Evolutionary conservation across 345 rosid genomes (phyloP).

Genomic region (Sisymbrium irio): DNA sequence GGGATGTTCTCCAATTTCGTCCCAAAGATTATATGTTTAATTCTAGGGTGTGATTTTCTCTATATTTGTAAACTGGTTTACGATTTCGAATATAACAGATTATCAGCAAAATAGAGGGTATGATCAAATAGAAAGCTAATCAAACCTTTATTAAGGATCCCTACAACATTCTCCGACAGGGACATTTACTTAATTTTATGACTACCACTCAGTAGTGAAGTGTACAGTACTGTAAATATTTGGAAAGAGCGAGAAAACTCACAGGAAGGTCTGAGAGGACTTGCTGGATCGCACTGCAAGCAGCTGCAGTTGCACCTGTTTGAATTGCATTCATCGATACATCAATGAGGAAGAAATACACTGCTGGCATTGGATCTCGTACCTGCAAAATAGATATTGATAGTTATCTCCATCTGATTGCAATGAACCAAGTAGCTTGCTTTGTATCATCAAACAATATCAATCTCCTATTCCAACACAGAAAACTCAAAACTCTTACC

Average conservation of each 20-base stretch:
- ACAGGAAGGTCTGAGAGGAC: conserved; percentile 94
- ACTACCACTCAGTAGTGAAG: not conserved
- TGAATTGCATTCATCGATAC: conserved; percentile 93
- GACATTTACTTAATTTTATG: not conserved
- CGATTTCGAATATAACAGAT: not conserved
- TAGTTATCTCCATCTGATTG: conserved; percentile 17
- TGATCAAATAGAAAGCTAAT: not conserved
- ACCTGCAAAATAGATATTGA: conserved; percentile 46
- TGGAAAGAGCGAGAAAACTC: conserved; percentile 33
- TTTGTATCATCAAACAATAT: not conserved
- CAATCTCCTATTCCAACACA: not conserved
- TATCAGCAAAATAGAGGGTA: not conserved
- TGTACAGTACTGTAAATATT: not conserved
- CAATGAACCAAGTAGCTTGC: conserved; percentile 14
- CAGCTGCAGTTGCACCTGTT: conserved; percentile 97
- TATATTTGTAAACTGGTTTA: conserved; percentile 7
- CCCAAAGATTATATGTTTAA: not conserved
- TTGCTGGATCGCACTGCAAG: conserved; percentile 94
- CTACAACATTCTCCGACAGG: not conserved
- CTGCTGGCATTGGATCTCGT: conserved; percentile 98
- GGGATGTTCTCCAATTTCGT: not conserved
- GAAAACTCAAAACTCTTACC: not conserved
- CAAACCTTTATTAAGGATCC: conserved; percentile 4
- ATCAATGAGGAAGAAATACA: conserved; percentile 90
- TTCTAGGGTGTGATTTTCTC: not conserved